Conservation (phyloP, 768 basidiomycete species). For the Clathrus columnatus region DNA sequence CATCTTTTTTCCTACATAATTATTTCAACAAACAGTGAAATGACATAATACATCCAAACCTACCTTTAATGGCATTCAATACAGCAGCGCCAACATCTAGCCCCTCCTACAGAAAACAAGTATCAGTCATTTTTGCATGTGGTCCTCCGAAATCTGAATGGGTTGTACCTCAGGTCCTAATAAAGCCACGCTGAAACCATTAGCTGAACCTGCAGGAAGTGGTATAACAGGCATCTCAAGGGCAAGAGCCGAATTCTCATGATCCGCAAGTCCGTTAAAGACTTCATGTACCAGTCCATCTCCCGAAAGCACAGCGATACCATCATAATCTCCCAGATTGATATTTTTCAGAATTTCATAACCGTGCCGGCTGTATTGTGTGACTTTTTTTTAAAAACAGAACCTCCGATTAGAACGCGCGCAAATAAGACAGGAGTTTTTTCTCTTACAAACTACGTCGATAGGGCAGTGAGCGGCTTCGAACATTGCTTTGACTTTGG, state of each 20-base stretch:
- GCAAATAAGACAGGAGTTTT: conserved; percentile 5
- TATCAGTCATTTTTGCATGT: conserved; percentile 1
- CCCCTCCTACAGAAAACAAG: conserved; percentile 41
- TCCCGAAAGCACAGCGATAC: conserved; percentile 67
- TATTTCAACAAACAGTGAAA: not conserved
- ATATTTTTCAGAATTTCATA: conserved; percentile 51
- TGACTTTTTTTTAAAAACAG: too few species aligned
- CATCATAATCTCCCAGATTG: conserved; percentile 56
- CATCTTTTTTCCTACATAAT: conserved; percentile 53
- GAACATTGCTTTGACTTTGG: conserved; percentile 63
- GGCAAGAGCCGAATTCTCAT: conserved; percentile 48
- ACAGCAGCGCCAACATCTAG: conserved; percentile 64
- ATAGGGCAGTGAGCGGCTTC: conserved; percentile 53
- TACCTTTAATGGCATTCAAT: conserved; percentile 76
- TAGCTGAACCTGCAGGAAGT: conserved; percentile 78
- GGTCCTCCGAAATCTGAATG: not conserved
- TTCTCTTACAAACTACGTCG: conserved; percentile 50
- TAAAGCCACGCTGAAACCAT: conserved; percentile 65
- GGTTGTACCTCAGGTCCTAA: conserved; percentile 51
- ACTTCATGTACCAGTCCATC: conserved; percentile 82
- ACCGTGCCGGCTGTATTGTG: conserved; percentile 56
- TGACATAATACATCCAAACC: not conserved
- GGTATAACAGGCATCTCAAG: conserved; percentile 64
- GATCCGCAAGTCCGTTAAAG: conserved; percentile 71
- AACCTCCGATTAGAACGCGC: too few species aligned